These are phyloP conservation scores for Trichosporon coremiiforme DNA, from an alignment of 1,284 basidiomycete genomes.

Conservation along the genomic window DNA sequence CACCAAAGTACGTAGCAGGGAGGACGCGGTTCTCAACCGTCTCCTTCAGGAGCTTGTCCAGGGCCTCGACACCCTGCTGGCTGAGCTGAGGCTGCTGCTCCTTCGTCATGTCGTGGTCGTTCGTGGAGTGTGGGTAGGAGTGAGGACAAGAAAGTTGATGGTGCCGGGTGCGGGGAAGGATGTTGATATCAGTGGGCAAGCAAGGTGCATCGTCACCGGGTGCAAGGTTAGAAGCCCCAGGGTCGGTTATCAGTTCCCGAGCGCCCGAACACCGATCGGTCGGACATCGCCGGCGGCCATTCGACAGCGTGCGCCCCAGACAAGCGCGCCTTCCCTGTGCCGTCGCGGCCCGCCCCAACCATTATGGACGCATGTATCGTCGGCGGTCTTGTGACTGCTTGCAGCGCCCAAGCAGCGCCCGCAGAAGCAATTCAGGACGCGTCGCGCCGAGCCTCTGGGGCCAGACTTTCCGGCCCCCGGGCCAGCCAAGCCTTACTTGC, in stretches of 20 bases:
- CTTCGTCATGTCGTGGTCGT: neutral
- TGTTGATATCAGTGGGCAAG: neutral
- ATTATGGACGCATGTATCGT: neutral
- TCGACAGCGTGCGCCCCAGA: neutral
- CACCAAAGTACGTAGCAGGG: constrained; percentile 42
- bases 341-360: neutral
- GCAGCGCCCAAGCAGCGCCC: too few relatives aligned
- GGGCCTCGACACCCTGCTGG: constrained; percentile 25
- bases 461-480: too few relatives aligned
- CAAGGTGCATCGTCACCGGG: neutral
- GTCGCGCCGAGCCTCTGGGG: too few relatives aligned
- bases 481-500: too few relatives aligned
- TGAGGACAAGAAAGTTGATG: too few relatives aligned
- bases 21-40: constrained; percentile 32
- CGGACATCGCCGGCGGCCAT: constrained; percentile 5
- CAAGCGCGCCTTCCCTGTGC: neutral
- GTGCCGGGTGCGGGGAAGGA: too few relatives aligned
- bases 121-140: neutral
- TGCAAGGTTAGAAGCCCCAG: neutral
- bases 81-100: constrained; percentile 1
- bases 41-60: constrained; percentile 34
- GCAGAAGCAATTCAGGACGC: neutral
- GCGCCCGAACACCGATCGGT: constrained; percentile 5
- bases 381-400: neutral
- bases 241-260: constrained; percentile 10